Percentiles rank a stretch among this genome's conserved stretches.
Conservation (phyloP, 2,329 filamentous ascomycete species). For the Nemania sp. region DNA sequence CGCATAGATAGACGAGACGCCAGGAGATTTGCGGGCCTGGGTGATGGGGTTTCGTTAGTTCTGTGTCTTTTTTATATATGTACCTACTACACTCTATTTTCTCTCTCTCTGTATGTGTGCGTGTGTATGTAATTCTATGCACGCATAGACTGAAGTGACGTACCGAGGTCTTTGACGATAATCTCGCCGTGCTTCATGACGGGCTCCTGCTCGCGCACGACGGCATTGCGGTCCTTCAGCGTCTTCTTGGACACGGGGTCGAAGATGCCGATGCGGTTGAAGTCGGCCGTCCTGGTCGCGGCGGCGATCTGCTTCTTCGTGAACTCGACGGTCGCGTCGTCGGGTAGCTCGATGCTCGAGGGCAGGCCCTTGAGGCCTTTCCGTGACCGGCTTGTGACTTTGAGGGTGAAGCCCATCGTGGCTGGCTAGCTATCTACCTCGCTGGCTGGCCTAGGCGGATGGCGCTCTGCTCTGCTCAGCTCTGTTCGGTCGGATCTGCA, state of each 20-base stretch:
- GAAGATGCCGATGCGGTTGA: conserved; percentile 65
- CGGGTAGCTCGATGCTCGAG: conserved; percentile 50
- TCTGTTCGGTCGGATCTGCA: too few species aligned
- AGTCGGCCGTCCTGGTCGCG: conserved; percentile 55
- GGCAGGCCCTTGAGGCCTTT: conserved; percentile 56
- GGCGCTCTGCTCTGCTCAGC: too few species aligned
- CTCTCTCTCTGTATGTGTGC: neutral
- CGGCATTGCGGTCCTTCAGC: conserved; percentile 63
- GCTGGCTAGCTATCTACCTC: neutral
- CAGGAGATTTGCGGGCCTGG: conserved; percentile 86
- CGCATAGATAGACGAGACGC: conserved; percentile 92
- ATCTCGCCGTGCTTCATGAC: conserved; percentile 60
- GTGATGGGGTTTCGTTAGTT: neutral
- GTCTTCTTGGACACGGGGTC: conserved; percentile 64
- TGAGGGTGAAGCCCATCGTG: conserved; percentile 36
- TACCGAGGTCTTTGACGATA: conserved; percentile 92
- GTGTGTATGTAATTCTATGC: neutral
- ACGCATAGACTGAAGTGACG: conserved; percentile 29
- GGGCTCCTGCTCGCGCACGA: conserved; percentile 52
- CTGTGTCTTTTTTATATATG: neutral
- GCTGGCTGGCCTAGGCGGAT: too few species aligned
- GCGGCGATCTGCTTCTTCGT: conserved; percentile 60
- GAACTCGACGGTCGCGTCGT: conserved; percentile 61
- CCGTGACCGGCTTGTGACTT: conserved; percentile 36
- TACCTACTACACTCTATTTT: neutral